A percentile compares a stretch with the other conserved stretches of the same genome.
phyloP scores from a whole-genome alignment of 2,329 filamentous ascomycete species.

The Endoconidiophora polonica region DNA sequence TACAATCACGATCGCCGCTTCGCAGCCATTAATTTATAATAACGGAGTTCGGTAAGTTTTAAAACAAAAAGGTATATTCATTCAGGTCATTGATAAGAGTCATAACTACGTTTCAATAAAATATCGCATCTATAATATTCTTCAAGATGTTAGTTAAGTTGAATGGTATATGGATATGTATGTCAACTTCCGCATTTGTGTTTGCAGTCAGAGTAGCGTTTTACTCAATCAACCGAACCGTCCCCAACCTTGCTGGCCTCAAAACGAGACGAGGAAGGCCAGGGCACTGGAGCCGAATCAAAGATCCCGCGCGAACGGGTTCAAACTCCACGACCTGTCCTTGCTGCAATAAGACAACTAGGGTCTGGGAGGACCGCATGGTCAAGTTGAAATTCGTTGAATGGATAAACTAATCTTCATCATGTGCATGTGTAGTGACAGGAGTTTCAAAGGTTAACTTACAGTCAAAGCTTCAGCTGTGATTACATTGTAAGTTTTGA shows the following conservation, averaged over 20 bases:
- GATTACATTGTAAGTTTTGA: too few species aligned
- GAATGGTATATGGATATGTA: background rate
- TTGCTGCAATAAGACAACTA: slow-evolving; percentile 36
- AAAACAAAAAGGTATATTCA: too few species aligned
- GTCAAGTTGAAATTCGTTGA: slow-evolving; percentile 49
- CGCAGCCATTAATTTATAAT: too few species aligned
- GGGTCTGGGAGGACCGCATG: slow-evolving; percentile 60
- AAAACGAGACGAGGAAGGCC: slow-evolving; percentile 19
- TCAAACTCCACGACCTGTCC: slow-evolving; percentile 62
- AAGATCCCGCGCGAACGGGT: slow-evolving; percentile 20
- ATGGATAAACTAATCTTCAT: slow-evolving; percentile 52
- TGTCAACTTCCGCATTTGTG: background rate
- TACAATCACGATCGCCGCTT: too few species aligned
- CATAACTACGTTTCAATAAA: too few species aligned
- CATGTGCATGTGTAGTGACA: slow-evolving; percentile 15
- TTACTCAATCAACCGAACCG: slow-evolving; percentile 52
- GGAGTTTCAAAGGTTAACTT: too few species aligned
- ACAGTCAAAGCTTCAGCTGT: too few species aligned
- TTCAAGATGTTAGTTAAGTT: background rate
- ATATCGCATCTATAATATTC: too few species aligned
- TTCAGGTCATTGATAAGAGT: too few species aligned
- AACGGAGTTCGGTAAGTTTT: too few species aligned
- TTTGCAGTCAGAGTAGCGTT: slow-evolving; percentile 42
- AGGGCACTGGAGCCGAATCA: slow-evolving; percentile 46
- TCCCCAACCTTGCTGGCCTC: slow-evolving; percentile 29